Conservation (phyloP, 208 protist genomes). For the Leptomonas pyrrhocoris region DNA sequence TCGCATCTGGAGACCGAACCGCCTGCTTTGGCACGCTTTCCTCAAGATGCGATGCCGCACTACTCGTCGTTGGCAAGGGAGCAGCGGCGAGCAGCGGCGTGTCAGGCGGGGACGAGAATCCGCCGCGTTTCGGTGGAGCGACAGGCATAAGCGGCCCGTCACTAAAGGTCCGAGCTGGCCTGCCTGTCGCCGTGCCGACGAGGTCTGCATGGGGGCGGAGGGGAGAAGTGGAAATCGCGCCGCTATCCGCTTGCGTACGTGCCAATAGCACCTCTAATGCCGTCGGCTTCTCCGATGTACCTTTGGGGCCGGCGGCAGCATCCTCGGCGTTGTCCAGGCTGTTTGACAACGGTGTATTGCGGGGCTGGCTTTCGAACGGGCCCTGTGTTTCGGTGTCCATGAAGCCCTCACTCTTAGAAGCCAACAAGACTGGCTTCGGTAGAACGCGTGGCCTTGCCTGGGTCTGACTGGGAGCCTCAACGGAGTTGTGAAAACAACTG, state of each 20-base stretch:
- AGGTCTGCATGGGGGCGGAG: background rate
- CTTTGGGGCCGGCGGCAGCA: background rate
- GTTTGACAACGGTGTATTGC: background rate
- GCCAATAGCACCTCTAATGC: slow-evolving; percentile 16
- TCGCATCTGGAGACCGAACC: background rate
- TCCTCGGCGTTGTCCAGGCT: background rate
- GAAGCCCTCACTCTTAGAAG: too few relatives aligned
- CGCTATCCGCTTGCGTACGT: background rate
- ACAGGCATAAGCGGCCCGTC: background rate
- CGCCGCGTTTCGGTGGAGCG: background rate
- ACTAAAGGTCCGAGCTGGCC: background rate
- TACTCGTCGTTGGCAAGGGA: background rate
- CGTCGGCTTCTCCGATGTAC: background rate
- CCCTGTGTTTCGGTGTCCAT: background rate
- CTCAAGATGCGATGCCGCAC: background rate
- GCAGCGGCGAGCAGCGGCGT: background rate
- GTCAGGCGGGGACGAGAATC: slow-evolving; percentile 5
- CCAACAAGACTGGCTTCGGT: background rate
- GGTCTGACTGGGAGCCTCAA: background rate
- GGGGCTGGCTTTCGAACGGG: background rate
- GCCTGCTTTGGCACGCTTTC: background rate
- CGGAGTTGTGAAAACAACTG: background rate
- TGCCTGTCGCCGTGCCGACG: background rate
- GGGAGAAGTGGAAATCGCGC: background rate
- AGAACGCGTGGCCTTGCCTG: background rate